These are phyloP conservation scores for Waltergamsia citrina DNA, from an alignment of 2,329 filamentous ascomycete genomes.

Conservation along the genomic window DNA sequence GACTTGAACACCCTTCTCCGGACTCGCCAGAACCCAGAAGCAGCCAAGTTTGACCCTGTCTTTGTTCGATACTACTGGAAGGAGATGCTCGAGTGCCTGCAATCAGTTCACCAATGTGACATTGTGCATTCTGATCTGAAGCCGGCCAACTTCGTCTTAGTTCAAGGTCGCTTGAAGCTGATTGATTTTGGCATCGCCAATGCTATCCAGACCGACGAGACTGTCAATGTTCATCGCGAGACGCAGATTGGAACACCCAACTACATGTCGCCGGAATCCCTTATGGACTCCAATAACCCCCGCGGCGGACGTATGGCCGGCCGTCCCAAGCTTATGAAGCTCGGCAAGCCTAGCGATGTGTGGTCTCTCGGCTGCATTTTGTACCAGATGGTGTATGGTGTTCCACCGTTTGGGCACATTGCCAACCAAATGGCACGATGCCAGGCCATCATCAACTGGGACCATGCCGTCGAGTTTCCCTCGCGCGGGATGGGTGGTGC, in stretches of 20 bases:
- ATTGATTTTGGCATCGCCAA: slow-evolving; percentile 99
- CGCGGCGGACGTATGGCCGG: slow-evolving; percentile 30
- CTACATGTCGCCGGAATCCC: slow-evolving; percentile 95
- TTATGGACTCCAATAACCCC: slow-evolving; percentile 74
- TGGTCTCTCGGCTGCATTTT: slow-evolving; percentile 96
- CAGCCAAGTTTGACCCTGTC: slow-evolving; percentile 71
- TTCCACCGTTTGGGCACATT: slow-evolving; percentile 91
- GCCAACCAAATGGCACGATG: slow-evolving; percentile 78
- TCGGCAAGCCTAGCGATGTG: slow-evolving; percentile 91
- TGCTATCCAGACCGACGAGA: slow-evolving; percentile 90
- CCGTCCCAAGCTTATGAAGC: slow-evolving; percentile 73
- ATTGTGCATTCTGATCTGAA: slow-evolving; percentile 97
- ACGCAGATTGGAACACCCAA: slow-evolving; percentile 93
- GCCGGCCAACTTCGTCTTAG: slow-evolving; percentile 91
- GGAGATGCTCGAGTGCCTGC: slow-evolving; percentile 95
- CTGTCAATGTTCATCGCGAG: slow-evolving; percentile 94
- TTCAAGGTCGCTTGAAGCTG: slow-evolving; percentile 82
- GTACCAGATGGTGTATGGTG: slow-evolving; percentile 97
- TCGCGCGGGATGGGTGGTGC: slow-evolving; percentile 57
- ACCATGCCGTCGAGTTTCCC: slow-evolving; percentile 64
- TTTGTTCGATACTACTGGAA: slow-evolving; percentile 99
- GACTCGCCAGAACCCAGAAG: slow-evolving; percentile 60
- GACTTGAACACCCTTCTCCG: slow-evolving; percentile 83
- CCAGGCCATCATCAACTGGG: slow-evolving; percentile 75
- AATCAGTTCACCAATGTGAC: slow-evolving; percentile 78